Evolutionary conservation across 441 rosid species (phyloP).

Genomic region (Breynia disticha): DNA sequence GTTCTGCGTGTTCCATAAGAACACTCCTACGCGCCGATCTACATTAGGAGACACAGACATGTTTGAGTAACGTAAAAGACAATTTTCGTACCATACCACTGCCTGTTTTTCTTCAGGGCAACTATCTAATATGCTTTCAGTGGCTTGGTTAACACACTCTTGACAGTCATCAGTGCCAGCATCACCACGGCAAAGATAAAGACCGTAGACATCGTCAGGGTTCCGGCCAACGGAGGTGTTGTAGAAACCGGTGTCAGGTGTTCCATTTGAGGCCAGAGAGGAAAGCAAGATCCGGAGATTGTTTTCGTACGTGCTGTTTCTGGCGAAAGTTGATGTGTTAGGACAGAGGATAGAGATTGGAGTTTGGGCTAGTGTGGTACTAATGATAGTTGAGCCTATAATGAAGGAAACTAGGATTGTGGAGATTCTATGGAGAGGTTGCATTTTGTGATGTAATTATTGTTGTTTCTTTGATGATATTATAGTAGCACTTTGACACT

Average conservation of each 20-base stretch:
- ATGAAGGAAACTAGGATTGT: conserved; percentile 3
- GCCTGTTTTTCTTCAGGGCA: conserved; percentile 29
- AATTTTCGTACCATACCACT: conserved; percentile 32
- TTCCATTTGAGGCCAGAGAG: conserved; percentile 25
- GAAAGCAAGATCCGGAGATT: conserved; percentile 26
- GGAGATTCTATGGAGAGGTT: background rate
- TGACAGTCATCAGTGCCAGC: conserved; percentile 14
- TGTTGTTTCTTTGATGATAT: too few relatives aligned
- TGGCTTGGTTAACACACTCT: conserved; percentile 26
- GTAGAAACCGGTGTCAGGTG: conserved; percentile 10
- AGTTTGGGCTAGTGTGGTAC: conserved; percentile 1
- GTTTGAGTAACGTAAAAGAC: conserved; percentile 35
- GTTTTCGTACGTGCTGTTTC: conserved; percentile 26
- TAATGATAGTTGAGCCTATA: background rate
- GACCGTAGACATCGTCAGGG: conserved; percentile 23
- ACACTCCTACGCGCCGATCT: rapidly evolving
- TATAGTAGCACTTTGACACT: too few relatives aligned
- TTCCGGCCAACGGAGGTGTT: conserved; percentile 10
- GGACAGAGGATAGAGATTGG: conserved; percentile 12
- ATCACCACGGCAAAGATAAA: conserved; percentile 49
- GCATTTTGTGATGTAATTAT: background rate
- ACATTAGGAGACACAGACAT: conserved; percentile 8
- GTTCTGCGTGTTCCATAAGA: rapidly evolving
- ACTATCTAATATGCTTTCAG: conserved; percentile 8
- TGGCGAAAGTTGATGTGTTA: conserved; percentile 15